These are phyloP conservation scores for Protostelium mycophagum DNA, from an alignment of 78 protist species.

Conservation along the genomic window DNA sequence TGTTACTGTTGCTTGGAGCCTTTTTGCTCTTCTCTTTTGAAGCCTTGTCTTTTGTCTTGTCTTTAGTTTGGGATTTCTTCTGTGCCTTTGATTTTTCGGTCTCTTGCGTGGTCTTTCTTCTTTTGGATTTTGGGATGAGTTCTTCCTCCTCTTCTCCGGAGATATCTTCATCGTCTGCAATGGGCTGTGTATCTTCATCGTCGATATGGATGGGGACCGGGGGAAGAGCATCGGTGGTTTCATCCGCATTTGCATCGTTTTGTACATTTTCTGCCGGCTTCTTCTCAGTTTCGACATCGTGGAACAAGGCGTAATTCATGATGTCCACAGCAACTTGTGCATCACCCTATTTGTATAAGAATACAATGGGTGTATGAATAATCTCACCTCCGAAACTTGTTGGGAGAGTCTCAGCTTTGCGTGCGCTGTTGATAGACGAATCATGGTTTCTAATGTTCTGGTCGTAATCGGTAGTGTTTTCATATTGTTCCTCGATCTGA, in stretches of 20 bases:
- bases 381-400: neutral
- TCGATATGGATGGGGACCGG: neutral
- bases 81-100: neutral
- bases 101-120: neutral
- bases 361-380: neutral
- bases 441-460: constrained; percentile 95
- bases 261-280: neutral
- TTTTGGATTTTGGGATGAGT: neutral
- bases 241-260: constrained; percentile 3
- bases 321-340: constrained; percentile 48
- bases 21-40: neutral
- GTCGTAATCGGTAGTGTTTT: constrained; percentile 92
- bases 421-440: constrained; percentile 94
- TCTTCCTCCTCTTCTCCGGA: constrained; percentile 8
- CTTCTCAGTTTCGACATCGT: constrained; percentile 3
- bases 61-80: constrained; percentile 2
- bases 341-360: constrained; percentile 4
- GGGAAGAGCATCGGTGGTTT: neutral
- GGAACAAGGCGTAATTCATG: constrained; percentile 35
- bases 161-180: neutral
- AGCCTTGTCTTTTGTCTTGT: constrained; percentile 1
- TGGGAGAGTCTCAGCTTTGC: constrained; percentile 87
- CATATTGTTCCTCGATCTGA: constrained; percentile 20
- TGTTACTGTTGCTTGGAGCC: neutral
- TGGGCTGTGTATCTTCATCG: neutral